Conservation (phyloP, 2,329 filamentous ascomycete genomes). For the Coniochaeta sp. region DNA sequence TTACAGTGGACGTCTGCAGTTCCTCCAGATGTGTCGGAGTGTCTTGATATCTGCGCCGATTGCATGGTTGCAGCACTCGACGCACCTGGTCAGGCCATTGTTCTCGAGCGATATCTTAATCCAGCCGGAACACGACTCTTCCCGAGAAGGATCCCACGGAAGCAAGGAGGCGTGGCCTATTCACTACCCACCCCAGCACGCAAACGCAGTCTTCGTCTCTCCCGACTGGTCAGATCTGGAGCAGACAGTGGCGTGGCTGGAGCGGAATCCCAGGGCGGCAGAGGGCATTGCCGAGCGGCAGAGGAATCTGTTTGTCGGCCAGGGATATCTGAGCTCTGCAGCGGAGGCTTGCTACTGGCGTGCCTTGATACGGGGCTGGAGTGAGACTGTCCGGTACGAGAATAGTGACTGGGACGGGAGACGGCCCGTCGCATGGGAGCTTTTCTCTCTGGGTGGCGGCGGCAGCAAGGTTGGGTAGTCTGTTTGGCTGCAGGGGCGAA, state of each 20-base stretch:
- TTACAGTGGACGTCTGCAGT: slow-evolving; percentile 39
- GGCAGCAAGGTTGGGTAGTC: not conserved
- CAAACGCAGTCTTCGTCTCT: slow-evolving; percentile 36
- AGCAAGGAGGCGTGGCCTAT: slow-evolving; percentile 25
- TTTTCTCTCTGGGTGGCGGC: not conserved
- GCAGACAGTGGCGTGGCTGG: slow-evolving; percentile 32
- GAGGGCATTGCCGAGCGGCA: slow-evolving; percentile 34
- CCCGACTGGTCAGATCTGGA: slow-evolving; percentile 40
- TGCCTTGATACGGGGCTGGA: slow-evolving; percentile 36
- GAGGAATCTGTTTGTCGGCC: slow-evolving; percentile 27
- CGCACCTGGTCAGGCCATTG: slow-evolving; percentile 33
- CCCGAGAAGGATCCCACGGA: not conserved
- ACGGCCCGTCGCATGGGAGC: not conserved
- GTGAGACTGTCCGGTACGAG: slow-evolving; percentile 14
- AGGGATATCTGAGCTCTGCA: slow-evolving; percentile 33
- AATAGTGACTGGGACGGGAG: not conserved
- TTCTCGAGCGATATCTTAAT: slow-evolving; percentile 23
- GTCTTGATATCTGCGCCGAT: slow-evolving; percentile 36
- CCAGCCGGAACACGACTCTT: too few species aligned
- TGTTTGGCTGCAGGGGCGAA: too few species aligned
- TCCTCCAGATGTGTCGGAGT: slow-evolving; percentile 36
- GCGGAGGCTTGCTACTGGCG: slow-evolving; percentile 43
- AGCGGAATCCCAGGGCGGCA: slow-evolving; percentile 28
- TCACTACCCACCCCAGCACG: slow-evolving; percentile 21
- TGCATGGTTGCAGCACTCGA: slow-evolving; percentile 37